A percentile compares a stretch with the other conserved stretches of the same genome.
These are phyloP conservation scores for Melanomma pulvis-pyrius DNA, from an alignment of 495 filamentous ascomycete genomes.

Conservation along the genomic window DNA sequence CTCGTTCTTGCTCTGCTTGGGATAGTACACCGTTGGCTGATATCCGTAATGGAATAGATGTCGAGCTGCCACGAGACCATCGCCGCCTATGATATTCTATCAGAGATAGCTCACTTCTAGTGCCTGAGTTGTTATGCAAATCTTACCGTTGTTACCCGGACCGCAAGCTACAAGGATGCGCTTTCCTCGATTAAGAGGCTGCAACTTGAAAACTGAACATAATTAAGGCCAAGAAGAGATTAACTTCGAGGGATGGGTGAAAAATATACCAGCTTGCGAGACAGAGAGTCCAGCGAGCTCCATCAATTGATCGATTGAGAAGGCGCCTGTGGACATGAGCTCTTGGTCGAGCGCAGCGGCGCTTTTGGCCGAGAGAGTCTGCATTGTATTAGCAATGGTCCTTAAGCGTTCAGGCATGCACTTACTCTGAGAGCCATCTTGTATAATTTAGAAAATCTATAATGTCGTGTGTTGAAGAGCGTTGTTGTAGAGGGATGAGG, in stretches of 20 bases:
- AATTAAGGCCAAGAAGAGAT: slow-evolving; percentile 11
- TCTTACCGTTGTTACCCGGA: slow-evolving; percentile 87
- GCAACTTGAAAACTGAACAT: slow-evolving; percentile 73
- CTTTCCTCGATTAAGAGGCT: slow-evolving; percentile 71
- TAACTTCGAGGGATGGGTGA: background rate
- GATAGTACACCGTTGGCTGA: slow-evolving; percentile 86
- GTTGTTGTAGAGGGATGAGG: background rate
- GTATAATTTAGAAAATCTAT: background rate
- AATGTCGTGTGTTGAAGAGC: background rate
- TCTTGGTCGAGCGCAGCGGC: slow-evolving; percentile 89
- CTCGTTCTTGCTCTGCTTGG: slow-evolving; percentile 85
- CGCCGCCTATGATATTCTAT: slow-evolving; percentile 63
- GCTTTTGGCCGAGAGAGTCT: slow-evolving; percentile 87
- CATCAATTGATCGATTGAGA: slow-evolving; percentile 96
- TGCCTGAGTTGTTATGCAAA: background rate
- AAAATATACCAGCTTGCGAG: slow-evolving; percentile 74
- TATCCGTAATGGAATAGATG: slow-evolving; percentile 96
- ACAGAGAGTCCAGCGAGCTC: slow-evolving; percentile 92
- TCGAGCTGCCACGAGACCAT: slow-evolving; percentile 91
- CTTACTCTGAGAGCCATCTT: slow-evolving; percentile 56
- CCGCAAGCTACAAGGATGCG: slow-evolving; percentile 87
- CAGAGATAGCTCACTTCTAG: background rate
- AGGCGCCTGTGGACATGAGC: slow-evolving; percentile 89
- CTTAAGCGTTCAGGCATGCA: background rate
- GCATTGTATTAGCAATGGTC: background rate